Evolutionary conservation across 2,329 filamentous ascomycete genomes (phyloP), one percentile per base, ranked within the genome.

Genomic region (Huntiella bhutanensis): DNA sequence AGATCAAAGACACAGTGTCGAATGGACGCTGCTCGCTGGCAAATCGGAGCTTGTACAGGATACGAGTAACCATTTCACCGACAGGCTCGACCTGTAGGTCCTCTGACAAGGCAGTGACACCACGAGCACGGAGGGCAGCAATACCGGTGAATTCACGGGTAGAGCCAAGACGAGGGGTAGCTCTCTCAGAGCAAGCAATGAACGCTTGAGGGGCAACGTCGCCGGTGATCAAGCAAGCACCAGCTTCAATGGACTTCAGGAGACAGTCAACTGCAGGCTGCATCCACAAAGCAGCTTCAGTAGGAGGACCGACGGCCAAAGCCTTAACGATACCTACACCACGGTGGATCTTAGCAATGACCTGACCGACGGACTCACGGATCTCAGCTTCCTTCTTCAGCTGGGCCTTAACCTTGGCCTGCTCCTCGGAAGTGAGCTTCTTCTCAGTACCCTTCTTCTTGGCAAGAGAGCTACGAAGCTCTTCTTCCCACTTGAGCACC

Each of bases 401-500:
- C 56, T 98, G 91, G 5, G 83, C 80, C 45, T 91, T 88, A 48
- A 96, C 82, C 61, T 94, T 96, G 28, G 80, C 74, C 53, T 80
- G 80, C 56, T 98, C 88, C 33, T 96, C 91, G 0, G 83, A 64
- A 0, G 84, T 91, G 7, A 96, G 74, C 62, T 95, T 98, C 65
- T 86, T 88, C 55, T 85, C 77, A 50, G 82, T 75, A 1, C 88
- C 88, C 60, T 88, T 94, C 67, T 96, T 98, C 58, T 83, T 72
- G n/a, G 87, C 86, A 36, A 98, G 64, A 55, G 95, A 85, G 35
- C 76, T 71, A 48, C 87, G 73, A 5, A 98, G 69, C 52, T 98
- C 91, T 59, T 88, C 82, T 61, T 98, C 91, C 91, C 92, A 98
- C 61, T 94, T 95, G 36, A 95, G 63, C 1, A 85, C 92, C 55